Percentiles rank a stretch among this genome's conserved stretches.
These are phyloP conservation scores for Crotalaria pallida DNA, from an alignment of 306 rosid species.

Conservation along the genomic window DNA sequence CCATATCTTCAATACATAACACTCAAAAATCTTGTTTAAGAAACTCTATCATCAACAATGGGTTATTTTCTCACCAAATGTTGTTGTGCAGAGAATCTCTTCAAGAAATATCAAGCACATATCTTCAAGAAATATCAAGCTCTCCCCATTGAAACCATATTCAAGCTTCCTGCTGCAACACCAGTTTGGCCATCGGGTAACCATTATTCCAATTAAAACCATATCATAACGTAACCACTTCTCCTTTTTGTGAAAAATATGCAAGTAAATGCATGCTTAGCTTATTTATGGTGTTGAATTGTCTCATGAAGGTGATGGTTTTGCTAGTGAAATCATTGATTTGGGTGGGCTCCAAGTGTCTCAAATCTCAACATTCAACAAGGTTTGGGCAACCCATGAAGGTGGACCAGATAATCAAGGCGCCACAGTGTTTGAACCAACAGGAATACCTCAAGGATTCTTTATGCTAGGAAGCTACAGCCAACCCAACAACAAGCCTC, in stretches of 20 bases:
- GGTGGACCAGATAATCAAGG: conserved; percentile 65
- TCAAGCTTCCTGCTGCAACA: conserved; percentile 51
- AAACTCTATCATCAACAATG: conserved; percentile 33
- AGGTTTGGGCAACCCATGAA: conserved; percentile 46
- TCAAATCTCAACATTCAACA: conserved; percentile 49
- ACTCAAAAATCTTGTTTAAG: not conserved
- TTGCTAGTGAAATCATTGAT: conserved; percentile 52
- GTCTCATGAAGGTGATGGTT: conserved; percentile 34
- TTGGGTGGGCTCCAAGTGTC: conserved; percentile 64
- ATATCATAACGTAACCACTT: not conserved
- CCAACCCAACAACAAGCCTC: conserved; percentile 65
- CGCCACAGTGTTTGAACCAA: conserved; percentile 60
- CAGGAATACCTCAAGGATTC: conserved; percentile 59
- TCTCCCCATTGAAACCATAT: conserved; percentile 43
- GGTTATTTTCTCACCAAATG: conserved; percentile 25
- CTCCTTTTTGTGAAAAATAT: not conserved
- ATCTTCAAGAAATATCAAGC: conserved; percentile 23
- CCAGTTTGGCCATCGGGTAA: conserved; percentile 45
- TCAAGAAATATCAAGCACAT: conserved; percentile 22
- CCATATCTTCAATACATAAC: not conserved
- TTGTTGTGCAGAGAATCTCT: conserved; percentile 8
- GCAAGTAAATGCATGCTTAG: not conserved
- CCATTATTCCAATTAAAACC: not conserved
- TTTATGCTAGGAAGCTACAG: conserved; percentile 50
- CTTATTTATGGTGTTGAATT: not conserved